A percentile compares a stretch with the other conserved stretches of the same genome.
phyloP scores from a whole-genome alignment of 164 flowering plant species.

The Liriodendron chinense region DNA sequence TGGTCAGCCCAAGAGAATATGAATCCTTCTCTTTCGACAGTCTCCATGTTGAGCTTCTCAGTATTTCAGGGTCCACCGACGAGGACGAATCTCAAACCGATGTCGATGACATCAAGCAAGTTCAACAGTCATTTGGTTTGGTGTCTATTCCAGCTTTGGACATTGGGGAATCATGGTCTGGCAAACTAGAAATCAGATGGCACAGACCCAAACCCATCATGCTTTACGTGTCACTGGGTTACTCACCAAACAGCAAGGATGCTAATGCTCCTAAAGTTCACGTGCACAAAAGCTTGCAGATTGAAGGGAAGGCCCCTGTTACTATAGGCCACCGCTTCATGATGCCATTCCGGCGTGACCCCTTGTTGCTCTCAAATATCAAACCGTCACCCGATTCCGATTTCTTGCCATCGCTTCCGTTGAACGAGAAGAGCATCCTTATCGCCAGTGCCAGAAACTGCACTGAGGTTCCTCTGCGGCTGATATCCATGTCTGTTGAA shows the following conservation, averaged over 20 bases:
- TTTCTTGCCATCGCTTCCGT: constrained; percentile 45
- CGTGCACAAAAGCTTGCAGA: constrained; percentile 88
- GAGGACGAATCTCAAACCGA: constrained; percentile 39
- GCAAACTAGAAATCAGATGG: constrained; percentile 88
- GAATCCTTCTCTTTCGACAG: constrained; percentile 62
- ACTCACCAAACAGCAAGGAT: constrained; percentile 50
- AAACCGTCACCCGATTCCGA: constrained; percentile 42
- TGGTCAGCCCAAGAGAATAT: constrained; percentile 83
- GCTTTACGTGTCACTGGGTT: constrained; percentile 87
- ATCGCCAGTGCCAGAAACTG: constrained; percentile 66
- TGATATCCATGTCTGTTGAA: constrained; percentile 60
- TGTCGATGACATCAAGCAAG: constrained; percentile 50
- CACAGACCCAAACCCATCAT: constrained; percentile 83
- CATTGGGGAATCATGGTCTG: constrained; percentile 77
- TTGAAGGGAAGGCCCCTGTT: constrained; percentile 79
- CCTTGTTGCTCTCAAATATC: constrained; percentile 61
- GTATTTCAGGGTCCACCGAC: constrained; percentile 48
- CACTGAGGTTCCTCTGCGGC: constrained; percentile 68
- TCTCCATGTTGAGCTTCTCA: constrained; percentile 86
- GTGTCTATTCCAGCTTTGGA: constrained; percentile 71
- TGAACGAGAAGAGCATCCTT: constrained; percentile 59
- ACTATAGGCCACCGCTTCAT: constrained; percentile 53
- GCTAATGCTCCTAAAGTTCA: constrained; percentile 56
- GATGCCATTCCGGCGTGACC: constrained; percentile 73
- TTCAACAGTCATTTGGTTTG: constrained; percentile 89